Conservation (phyloP, 495 filamentous ascomycete species). For the Podospora conica region DNA sequence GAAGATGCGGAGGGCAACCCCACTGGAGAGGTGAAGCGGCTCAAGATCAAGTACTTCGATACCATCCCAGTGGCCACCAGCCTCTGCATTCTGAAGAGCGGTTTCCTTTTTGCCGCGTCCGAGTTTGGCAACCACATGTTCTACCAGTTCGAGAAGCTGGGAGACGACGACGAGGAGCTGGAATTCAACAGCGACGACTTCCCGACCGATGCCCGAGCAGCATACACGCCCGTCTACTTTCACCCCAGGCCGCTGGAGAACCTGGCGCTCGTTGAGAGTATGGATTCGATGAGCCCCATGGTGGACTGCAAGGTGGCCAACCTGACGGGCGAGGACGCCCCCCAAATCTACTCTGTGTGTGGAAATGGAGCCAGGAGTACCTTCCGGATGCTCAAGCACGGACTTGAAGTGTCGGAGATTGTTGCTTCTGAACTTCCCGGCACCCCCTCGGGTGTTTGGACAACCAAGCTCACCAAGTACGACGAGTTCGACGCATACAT, state of each 20-base stretch:
- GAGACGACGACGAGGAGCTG: constrained; percentile 87
- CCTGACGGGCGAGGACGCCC: constrained; percentile 82
- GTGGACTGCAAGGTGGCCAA: constrained; percentile 88
- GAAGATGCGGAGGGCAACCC: constrained; percentile 72
- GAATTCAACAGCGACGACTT: constrained; percentile 80
- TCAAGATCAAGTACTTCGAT: constrained; percentile 98
- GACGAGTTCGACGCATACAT: constrained; percentile 84
- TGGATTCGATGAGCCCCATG: constrained; percentile 84
- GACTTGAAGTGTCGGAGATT: constrained; percentile 87
- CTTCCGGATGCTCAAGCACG: constrained; percentile 87
- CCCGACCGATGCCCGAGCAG: constrained; percentile 61
- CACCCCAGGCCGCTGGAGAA: constrained; percentile 73
- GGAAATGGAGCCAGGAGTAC: constrained; percentile 82
- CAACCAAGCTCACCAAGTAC: constrained; percentile 73
- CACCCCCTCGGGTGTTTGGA: constrained; percentile 87
- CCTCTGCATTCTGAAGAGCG: constrained; percentile 89
- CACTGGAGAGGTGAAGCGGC: constrained; percentile 68
- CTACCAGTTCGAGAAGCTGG: constrained; percentile 95
- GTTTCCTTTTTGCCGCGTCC: constrained; percentile 88
- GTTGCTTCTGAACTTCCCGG: constrained; percentile 85
- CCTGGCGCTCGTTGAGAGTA: constrained; percentile 74
- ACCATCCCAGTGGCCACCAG: constrained; percentile 83
- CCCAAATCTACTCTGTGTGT: constrained; percentile 90
- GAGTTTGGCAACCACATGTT: constrained; percentile 92
- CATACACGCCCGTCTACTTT: constrained; percentile 76